Conservation (phyloP, 1,284 basidiomycete species). For the Leccinum pallidistipes region DNA sequence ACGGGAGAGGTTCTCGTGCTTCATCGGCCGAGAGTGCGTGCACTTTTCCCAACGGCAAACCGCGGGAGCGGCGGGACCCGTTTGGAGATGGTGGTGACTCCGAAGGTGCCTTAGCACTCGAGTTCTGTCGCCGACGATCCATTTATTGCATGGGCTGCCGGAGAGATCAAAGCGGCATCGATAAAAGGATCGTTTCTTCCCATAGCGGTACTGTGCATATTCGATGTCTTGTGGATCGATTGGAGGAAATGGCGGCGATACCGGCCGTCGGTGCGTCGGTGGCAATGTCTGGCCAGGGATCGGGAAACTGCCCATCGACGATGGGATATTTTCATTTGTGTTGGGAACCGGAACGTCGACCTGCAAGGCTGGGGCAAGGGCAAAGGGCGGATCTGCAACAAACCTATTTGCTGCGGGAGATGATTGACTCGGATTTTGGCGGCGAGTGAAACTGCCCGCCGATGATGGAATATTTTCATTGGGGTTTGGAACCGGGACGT, state of each 20-base stretch:
- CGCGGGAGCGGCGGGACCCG: slow-evolving; percentile 16
- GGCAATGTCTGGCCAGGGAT: not conserved
- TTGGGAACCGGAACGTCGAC: not conserved
- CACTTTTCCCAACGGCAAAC: slow-evolving; percentile 30
- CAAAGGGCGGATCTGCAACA: not conserved
- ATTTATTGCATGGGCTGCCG: slow-evolving; percentile 28
- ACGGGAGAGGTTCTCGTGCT: slow-evolving; percentile 36
- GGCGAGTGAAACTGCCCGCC: not conserved
- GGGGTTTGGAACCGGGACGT: not conserved
- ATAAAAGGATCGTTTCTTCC: slow-evolving; percentile 21
- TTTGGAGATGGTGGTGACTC: slow-evolving; percentile 23
- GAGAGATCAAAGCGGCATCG: slow-evolving; percentile 27
- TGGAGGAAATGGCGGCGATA: not conserved
- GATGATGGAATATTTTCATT: slow-evolving; percentile 4
- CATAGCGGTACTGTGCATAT: slow-evolving; percentile 18
- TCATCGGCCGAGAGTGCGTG: slow-evolving; percentile 26
- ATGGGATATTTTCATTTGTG: slow-evolving; percentile 3
- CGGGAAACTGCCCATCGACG: not conserved
- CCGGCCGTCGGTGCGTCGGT: not conserved
- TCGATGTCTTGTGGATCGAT: slow-evolving; percentile 25
- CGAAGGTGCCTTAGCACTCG: slow-evolving; percentile 29
- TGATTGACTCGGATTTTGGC: slow-evolving; percentile 3
- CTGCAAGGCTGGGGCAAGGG: slow-evolving; percentile 4
- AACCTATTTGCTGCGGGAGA: not conserved
- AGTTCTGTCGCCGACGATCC: slow-evolving; percentile 28